A percentile compares a stretch with the other conserved stretches of the same genome.
phyloP scores from a whole-genome alignment of 306 rosid species.

The Lathyrus tuberosus region DNA sequence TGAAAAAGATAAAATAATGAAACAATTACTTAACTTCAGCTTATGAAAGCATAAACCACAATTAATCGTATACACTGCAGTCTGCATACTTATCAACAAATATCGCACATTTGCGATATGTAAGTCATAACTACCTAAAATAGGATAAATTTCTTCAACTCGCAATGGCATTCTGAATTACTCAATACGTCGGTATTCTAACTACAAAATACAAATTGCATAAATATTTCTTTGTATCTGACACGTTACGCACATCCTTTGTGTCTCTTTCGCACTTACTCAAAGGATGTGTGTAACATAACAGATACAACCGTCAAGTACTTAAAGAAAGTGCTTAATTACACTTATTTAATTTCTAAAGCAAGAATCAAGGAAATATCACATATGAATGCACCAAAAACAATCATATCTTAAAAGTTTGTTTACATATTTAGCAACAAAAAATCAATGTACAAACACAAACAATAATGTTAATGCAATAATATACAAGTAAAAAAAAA shows the following conservation, averaged over 20 bases:
- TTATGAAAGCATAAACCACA: background rate
- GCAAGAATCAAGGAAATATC: no score
- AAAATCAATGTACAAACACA: no score
- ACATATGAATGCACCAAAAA: no score
- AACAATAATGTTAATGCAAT: no score
- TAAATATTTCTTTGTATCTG: background rate
- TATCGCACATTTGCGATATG: background rate
- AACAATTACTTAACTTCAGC: slow-evolving; percentile 17
- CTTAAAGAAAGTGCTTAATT: background rate
- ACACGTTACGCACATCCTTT: background rate
- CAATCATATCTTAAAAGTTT: no score
- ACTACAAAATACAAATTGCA: background rate
- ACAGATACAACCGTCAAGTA: background rate
- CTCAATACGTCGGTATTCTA: background rate
- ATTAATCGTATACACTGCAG: slow-evolving; percentile 1
- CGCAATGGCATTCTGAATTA: background rate
- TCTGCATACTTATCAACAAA: slow-evolving; percentile 7
- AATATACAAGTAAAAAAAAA: no score
- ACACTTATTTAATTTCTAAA: no score
- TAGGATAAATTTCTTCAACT: background rate
- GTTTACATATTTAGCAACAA: no score
- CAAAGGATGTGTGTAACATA: no score
- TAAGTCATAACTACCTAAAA: background rate
- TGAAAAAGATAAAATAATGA: slow-evolving; percentile 44
- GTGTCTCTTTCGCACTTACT: background rate